Base-by-base conservation (phyloP, 1,284 basidiomycete genomes). In the Inonotus obliquus region DNA sequence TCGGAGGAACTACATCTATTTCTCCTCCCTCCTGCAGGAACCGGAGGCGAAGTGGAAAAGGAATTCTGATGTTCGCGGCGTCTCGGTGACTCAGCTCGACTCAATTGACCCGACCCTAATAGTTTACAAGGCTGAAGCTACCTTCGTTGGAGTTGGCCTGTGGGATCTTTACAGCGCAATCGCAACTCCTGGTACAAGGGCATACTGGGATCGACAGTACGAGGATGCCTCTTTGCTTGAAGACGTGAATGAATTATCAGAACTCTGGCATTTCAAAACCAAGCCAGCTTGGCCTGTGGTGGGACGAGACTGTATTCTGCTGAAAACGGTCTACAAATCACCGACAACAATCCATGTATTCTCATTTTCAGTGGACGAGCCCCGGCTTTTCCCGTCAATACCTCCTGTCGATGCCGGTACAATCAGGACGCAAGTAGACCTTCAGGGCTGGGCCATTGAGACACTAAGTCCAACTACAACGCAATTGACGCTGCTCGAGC, bases 391-490 rank as follows among this genome's bases (percentile, higher is more conserved):
- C 74, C 89, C 93, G 0, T 81, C 81, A 53, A 85, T 93, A 61
- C 91, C 92, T 11, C 80, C 86, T 0, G 75, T 77, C 0, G 86
- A 91, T 38, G 82, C 88, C 0, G 89, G 84, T 63, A 82, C 91
- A 60, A 98, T 98, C 65, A 89, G 96, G 17, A 94, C 93, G 0
- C 96, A 98, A 71, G 89, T 98, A 32, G 96, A 98, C 70, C 78
- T 99, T 38, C 93, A 95, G 73, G 97, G 96, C 49, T 98, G 95
- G 92, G 93, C 95, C 0, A 94, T 99, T 66, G 96, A 99, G 74
- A 86, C 92, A 0, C 80, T 99, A 2, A 98, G 94, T 1, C 97
- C 96, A 0, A 98, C 89, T 0, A 99, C 97, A 0, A 97, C 96
- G 0, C 87, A 94, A 38, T 85, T 98, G 60, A 98, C 96, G 0